These are phyloP conservation scores for Tylopilus balloui DNA, from an alignment of 768 basidiomycete genomes.

Conservation along the genomic window DNA sequence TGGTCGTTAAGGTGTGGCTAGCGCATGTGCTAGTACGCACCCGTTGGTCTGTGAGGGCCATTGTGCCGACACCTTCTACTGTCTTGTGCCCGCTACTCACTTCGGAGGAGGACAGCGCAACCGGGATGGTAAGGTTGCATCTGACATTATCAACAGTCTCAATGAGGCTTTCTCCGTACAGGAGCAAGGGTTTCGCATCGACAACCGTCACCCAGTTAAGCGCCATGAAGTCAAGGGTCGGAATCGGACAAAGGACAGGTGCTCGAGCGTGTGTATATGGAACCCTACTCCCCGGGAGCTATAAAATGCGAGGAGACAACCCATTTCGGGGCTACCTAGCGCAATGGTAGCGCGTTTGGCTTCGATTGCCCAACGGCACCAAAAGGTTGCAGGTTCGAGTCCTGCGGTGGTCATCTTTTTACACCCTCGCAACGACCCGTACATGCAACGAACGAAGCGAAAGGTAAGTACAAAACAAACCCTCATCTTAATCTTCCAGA, in stretches of 20 bases:
- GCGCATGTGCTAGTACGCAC: slow-evolving; percentile 37
- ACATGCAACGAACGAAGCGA: background rate
- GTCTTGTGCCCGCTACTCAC: slow-evolving; percentile 54
- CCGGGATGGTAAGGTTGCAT: slow-evolving; percentile 53
- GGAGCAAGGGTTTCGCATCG: slow-evolving; percentile 52
- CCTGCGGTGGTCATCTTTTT: slow-evolving; percentile 71
- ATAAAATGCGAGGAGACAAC: too few species aligned
- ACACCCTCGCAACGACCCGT: background rate
- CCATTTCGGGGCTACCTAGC: slow-evolving; percentile 85
- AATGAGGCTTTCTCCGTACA: slow-evolving; percentile 59
- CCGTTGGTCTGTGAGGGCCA: slow-evolving; percentile 69
- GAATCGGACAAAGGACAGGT: background rate
- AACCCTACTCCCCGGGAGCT: too few species aligned
- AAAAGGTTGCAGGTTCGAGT: slow-evolving; percentile 97
- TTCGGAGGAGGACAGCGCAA: slow-evolving; percentile 43
- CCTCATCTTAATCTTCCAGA: slow-evolving; percentile 5
- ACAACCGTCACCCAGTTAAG: slow-evolving; percentile 75
- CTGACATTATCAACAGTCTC: slow-evolving; percentile 58
- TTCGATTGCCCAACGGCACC: slow-evolving; percentile 76
- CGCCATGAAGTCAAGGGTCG: slow-evolving; percentile 46
- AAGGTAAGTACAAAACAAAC: background rate
- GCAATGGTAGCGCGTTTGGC: slow-evolving; percentile 96
- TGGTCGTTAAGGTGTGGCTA: slow-evolving; percentile 1
- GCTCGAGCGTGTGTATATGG: background rate
- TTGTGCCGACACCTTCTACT: slow-evolving; percentile 52